Evolutionary conservation across 2,329 filamentous ascomycete species (phyloP).

Genomic region (Tolypocladium guangdongense): DNA sequence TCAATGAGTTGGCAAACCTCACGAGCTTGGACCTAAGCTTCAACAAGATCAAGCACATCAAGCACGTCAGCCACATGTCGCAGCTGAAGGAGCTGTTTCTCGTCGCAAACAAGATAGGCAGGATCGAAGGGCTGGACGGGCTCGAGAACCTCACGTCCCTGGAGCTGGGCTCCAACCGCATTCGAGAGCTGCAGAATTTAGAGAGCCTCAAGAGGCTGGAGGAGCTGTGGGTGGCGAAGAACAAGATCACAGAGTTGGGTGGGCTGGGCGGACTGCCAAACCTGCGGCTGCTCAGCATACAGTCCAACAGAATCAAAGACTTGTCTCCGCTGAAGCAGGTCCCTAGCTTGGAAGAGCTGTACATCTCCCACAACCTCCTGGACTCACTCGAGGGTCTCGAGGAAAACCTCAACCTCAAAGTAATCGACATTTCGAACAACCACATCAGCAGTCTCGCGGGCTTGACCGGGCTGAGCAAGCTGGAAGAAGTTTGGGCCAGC

Average conservation of each 20-base stretch:
- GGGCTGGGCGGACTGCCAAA: conserved; percentile 66
- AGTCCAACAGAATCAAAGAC: conserved; percentile 81
- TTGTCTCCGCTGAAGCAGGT: conserved; percentile 67
- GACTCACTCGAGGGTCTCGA: conserved; percentile 65
- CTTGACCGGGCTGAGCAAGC: conserved; percentile 52
- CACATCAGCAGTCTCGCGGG: conserved; percentile 65
- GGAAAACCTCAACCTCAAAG: conserved; percentile 53
- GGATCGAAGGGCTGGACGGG: conserved; percentile 73
- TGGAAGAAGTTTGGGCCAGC: conserved; percentile 92
- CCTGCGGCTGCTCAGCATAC: conserved; percentile 81
- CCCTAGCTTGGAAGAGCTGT: conserved; percentile 76
- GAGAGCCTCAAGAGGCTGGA: conserved; percentile 68
- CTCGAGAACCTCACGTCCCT: conserved; percentile 68
- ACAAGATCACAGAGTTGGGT: conserved; percentile 80
- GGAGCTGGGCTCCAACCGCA: conserved; percentile 85
- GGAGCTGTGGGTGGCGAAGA: conserved; percentile 90
- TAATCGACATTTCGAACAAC: conserved; percentile 87
- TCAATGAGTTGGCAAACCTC: conserved; percentile 68
- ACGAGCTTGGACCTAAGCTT: conserved; percentile 84
- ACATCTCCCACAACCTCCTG: conserved; percentile 91
- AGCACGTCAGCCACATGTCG: conserved; percentile 67
- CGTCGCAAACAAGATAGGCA: conserved; percentile 86
- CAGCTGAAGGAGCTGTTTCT: conserved; percentile 79
- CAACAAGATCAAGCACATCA: conserved; percentile 99
- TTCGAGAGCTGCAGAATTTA: conserved; percentile 79